Evolutionary conservation across 805 yeast species (phyloP).

Genomic region (Starmerella ratchasimensis): DNA sequence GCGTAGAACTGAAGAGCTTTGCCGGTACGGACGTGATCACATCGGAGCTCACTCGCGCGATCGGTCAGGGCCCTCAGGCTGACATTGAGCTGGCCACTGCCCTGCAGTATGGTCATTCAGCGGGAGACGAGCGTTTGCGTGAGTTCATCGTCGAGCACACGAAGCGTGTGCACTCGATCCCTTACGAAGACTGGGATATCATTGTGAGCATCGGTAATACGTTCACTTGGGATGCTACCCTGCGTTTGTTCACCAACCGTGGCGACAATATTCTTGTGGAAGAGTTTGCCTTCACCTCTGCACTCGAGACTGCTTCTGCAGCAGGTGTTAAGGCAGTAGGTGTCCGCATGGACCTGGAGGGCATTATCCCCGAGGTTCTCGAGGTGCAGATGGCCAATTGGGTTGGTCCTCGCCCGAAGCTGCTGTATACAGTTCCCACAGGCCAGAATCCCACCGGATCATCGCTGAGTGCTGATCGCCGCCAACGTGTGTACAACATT

Average conservation of each 20-base stretch:
- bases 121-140: slow-evolving; percentile 62
- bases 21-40: slow-evolving; percentile 21
- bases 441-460: slow-evolving; percentile 99
- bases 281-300: slow-evolving; percentile 70
- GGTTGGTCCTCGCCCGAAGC: slow-evolving; percentile 51
- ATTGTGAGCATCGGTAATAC: slow-evolving; percentile 73
- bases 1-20: slow-evolving; percentile 33
- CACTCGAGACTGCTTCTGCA: slow-evolving; percentile 68
- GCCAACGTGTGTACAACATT: slow-evolving; percentile 57
- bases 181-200: slow-evolving; percentile 58
- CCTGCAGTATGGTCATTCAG: slow-evolving; percentile 83
- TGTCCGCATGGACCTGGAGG: slow-evolving; percentile 62
- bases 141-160: slow-evolving; percentile 62
- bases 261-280: slow-evolving; percentile 80
- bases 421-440: slow-evolving; percentile 81
- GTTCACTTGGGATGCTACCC: slow-evolving; percentile 72
- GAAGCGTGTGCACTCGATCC: slow-evolving; percentile 31
- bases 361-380: slow-evolving; percentile 61
- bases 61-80: slow-evolving; percentile 27
- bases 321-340: slow-evolving; percentile 57
- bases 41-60: slow-evolving; percentile 25
- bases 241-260: slow-evolving; percentile 61
- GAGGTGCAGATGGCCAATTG: slow-evolving; percentile 51
- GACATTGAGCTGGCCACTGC: slow-evolving; percentile 63
- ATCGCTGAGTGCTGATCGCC: slow-evolving; percentile 61